These are phyloP conservation scores for Tricholoma hemisulphureum DNA, from an alignment of 768 basidiomycete species.

Conservation along the genomic window DNA sequence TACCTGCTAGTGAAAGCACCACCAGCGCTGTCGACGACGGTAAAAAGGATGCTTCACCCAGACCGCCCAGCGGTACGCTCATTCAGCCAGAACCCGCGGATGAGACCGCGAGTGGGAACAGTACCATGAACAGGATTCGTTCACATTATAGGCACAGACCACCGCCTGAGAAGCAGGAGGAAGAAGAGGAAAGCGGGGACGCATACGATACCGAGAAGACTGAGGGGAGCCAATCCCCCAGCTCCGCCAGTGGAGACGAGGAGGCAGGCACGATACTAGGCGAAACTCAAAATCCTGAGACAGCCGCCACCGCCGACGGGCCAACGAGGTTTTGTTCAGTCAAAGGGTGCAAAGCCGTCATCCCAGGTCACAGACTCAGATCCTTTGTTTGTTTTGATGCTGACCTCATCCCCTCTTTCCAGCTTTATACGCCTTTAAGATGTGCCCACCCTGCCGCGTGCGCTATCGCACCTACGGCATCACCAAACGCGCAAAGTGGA, in stretches of 20 bases:
- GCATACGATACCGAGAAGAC: constrained; percentile 2
- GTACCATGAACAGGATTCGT: not conserved
- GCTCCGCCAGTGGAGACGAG: not conserved
- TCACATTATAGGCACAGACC: too few species aligned
- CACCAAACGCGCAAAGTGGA: constrained; percentile 57
- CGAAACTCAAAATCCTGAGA: not conserved
- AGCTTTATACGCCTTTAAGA: constrained; percentile 38
- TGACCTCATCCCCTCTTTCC: not conserved
- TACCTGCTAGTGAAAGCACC: constrained; percentile 21
- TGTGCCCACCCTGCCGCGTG: constrained; percentile 47
- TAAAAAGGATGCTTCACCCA: not conserved
- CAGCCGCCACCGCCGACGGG: not conserved
- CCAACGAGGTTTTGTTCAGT: constrained; percentile 46
- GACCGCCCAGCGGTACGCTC: not conserved
- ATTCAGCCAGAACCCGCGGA: not conserved
- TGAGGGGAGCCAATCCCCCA: constrained; percentile 10
- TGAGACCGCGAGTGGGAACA: not conserved
- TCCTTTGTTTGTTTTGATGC: too few species aligned
- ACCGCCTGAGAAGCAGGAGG: not conserved
- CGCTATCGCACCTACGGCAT: constrained; percentile 52
- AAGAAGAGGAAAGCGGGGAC: not conserved
- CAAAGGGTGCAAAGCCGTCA: constrained; percentile 50
- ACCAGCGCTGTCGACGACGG: not conserved
- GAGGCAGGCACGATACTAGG: not conserved
- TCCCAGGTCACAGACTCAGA: constrained; percentile 43